These are phyloP conservation scores for Zasmidium citrigriseum DNA, from an alignment of 2,329 filamentous ascomycete species.

Conservation along the genomic window DNA sequence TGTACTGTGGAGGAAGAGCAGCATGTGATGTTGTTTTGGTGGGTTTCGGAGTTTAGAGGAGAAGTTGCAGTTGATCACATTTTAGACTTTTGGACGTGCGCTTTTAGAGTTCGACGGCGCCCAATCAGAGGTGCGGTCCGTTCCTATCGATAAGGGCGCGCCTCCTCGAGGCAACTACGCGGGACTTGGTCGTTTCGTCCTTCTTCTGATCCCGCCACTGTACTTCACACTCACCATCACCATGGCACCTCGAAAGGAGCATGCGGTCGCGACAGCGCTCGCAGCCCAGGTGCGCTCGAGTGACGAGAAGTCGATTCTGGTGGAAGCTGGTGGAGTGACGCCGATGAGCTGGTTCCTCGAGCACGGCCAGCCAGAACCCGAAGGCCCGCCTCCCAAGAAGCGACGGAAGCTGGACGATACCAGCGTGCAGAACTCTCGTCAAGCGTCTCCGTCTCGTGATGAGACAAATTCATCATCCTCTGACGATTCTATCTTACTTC, in stretches of 20 bases:
- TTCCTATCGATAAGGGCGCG: too few relatives aligned
- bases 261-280: conserved; percentile 26
- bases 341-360: conserved; percentile 35
- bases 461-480: not conserved
- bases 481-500: conserved; percentile 25
- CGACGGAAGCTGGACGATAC: conserved; percentile 16
- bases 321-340: conserved; percentile 35
- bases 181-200: too few relatives aligned
- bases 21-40: not conserved
- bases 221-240: not conserved
- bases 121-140: too few relatives aligned
- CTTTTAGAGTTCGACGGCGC: too few relatives aligned
- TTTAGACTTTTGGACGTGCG: not conserved
- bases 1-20: not conserved
- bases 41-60: not conserved
- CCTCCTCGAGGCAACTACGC: too few relatives aligned
- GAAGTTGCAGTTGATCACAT: not conserved
- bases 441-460: too few relatives aligned
- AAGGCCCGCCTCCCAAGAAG: conserved; percentile 28
- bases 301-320: conserved; percentile 29
- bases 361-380: conserved; percentile 16
- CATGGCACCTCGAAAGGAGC: conserved; percentile 23
- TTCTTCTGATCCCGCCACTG: too few relatives aligned
- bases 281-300: conserved; percentile 29
- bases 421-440: not conserved